phyloP scores from a whole-genome alignment of 495 filamentous ascomycete species.

The Penicillium salamii region DNA sequence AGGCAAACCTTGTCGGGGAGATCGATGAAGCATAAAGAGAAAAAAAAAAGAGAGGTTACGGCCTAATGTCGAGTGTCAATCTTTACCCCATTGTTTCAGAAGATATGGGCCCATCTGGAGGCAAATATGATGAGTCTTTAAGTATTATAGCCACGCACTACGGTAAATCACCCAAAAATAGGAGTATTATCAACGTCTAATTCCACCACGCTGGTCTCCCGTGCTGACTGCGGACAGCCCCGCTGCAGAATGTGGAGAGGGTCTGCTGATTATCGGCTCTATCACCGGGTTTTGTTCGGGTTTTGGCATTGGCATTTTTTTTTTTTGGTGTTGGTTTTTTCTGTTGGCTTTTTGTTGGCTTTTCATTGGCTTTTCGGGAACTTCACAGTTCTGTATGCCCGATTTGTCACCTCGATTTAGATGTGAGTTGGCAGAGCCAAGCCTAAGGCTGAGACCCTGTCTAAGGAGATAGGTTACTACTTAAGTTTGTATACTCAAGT shows the following conservation, averaged over 20 bases:
- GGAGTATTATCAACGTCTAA: neutral
- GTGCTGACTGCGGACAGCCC: conserved; percentile 2
- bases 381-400: too few species aligned
- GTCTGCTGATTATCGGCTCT: neutral
- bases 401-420: too few species aligned
- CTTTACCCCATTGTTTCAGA: neutral
- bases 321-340: neutral
- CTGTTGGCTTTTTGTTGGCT: neutral
- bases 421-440: neutral
- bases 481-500: too few species aligned
- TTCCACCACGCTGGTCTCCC: conserved; percentile 4
- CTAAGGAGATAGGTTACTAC: too few species aligned
- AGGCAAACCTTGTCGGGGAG: too few species aligned
- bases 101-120: too few species aligned
- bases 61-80: too few species aligned
- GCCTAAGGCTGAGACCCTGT: neutral
- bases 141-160: neutral
- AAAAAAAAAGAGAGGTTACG: too few species aligned
- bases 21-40: too few species aligned
- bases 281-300: too few species aligned
- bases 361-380: neutral
- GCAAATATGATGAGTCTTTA: neutral
- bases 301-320: neutral
- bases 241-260: conserved; percentile 9
- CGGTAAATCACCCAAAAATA: neutral